Evolutionary conservation across 1,284 basidiomycete genomes (phyloP).

Genomic region (Malassezia psittaci): DNA sequence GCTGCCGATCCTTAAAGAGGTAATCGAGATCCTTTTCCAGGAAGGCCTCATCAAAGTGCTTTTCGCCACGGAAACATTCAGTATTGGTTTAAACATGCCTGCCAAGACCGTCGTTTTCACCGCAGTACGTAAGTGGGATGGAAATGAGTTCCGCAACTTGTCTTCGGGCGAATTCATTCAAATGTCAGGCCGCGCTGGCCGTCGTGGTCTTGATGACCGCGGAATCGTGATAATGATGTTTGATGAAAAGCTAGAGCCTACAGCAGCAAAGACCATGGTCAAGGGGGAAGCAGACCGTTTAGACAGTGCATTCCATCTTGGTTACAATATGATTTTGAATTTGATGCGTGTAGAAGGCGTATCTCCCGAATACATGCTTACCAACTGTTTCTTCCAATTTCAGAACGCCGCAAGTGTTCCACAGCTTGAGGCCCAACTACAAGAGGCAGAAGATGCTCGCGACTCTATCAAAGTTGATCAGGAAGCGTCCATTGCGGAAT

Average conservation of each 20-base stretch:
- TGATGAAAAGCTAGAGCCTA: conserved; percentile 91
- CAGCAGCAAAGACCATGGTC: conserved; percentile 88
- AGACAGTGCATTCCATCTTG: conserved; percentile 95
- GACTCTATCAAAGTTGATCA: conserved; percentile 65
- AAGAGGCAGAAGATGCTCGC: conserved; percentile 62
- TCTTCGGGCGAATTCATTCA: conserved; percentile 50
- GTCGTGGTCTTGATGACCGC: conserved; percentile 93
- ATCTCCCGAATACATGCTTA: conserved; percentile 96
- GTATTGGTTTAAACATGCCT: conserved; percentile 98
- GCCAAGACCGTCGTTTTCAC: conserved; percentile 99
- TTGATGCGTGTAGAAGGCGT: conserved; percentile 97
- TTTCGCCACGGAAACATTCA: conserved; percentile 98
- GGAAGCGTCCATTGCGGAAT: conserved; percentile 73
- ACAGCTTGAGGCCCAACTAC: conserved; percentile 71
- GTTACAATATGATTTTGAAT: conserved; percentile 99
- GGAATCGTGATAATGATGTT: conserved; percentile 99
- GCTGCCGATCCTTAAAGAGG: conserved; percentile 93
- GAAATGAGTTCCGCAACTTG: conserved; percentile 82
- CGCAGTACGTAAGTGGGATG: conserved; percentile 88
- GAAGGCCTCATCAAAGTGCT: conserved; percentile 98
- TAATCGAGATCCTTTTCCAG: conserved; percentile 98
- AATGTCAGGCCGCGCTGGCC: conserved; percentile 96
- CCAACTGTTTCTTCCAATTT: conserved; percentile 95
- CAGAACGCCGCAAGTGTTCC: conserved; percentile 87
- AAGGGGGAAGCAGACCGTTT: conserved; percentile 95